These are phyloP conservation scores for Rhodotorula kratochvilovae DNA, from an alignment of 768 basidiomycete species.

Conservation along the genomic window DNA sequence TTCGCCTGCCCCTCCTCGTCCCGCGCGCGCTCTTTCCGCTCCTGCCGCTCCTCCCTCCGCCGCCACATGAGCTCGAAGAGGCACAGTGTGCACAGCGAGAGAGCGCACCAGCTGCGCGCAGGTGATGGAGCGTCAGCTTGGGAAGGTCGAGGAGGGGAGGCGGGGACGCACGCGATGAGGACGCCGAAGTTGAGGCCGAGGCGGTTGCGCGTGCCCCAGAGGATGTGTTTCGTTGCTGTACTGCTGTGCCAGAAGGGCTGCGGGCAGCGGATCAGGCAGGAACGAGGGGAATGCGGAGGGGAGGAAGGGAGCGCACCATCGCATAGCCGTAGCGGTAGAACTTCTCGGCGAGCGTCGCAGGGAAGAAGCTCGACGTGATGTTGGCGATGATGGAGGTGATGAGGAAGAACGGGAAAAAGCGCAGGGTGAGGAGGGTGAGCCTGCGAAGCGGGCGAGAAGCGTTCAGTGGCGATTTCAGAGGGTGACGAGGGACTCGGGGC, in stretches of 20 bases:
- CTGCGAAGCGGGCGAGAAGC: not conserved
- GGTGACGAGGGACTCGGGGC: slow-evolving; percentile 32
- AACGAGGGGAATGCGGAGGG: no score
- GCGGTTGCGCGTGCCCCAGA: slow-evolving; percentile 39
- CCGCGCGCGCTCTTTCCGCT: slow-evolving; percentile 1
- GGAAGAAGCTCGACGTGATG: slow-evolving; percentile 47
- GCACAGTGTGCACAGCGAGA: not conserved
- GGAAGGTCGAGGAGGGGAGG: not conserved
- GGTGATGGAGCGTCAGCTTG: no score
- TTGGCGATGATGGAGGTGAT: slow-evolving; percentile 47
- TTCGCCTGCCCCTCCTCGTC: not conserved
- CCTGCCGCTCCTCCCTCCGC: not conserved
- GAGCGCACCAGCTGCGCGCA: slow-evolving; percentile 1
- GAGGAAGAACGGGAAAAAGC: slow-evolving; percentile 44
- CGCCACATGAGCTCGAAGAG: slow-evolving; percentile 22
- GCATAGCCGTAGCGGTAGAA: slow-evolving; percentile 45
- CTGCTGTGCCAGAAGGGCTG: slow-evolving; percentile 28
- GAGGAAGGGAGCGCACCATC: slow-evolving; percentile 35
- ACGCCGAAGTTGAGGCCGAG: slow-evolving; percentile 46
- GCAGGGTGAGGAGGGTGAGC: slow-evolving; percentile 23
- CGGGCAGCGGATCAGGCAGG: no score
- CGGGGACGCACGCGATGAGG: slow-evolving; percentile 19
- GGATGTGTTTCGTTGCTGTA: slow-evolving; percentile 46
- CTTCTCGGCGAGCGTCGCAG: slow-evolving; percentile 42
- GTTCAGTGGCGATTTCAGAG: not conserved